These are phyloP conservation scores for Trichosporon asahii DNA, from an alignment of 1,284 basidiomycete genomes.

Conservation along the genomic window DNA sequence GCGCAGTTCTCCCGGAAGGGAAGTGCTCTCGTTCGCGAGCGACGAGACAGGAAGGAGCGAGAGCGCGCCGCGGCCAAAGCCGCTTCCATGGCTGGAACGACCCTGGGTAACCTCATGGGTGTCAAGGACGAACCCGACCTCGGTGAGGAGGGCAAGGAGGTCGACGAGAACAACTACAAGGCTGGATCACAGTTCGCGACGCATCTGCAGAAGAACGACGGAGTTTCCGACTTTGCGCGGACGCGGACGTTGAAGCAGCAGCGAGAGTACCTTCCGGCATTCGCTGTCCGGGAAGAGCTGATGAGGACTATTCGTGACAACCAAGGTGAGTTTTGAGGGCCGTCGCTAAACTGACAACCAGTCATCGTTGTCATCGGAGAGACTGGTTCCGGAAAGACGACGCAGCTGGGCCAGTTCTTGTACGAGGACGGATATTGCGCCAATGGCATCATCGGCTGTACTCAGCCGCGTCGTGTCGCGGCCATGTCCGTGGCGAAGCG, in stretches of 20 bases:
- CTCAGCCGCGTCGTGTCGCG: conserved; percentile 93
- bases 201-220: conserved; percentile 74
- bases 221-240: conserved; percentile 78
- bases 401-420: conserved; percentile 84
- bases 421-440: conserved; percentile 93
- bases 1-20: conserved; percentile 95
- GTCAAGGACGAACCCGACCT: conserved; percentile 82
- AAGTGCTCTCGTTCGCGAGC: conserved; percentile 86
- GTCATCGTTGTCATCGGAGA: conserved; percentile 92
- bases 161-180: conserved; percentile 71
- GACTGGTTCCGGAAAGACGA: conserved; percentile 93
- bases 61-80: conserved; percentile 92
- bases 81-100: conserved; percentile 85
- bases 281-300: conserved; percentile 92
- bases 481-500: conserved; percentile 99
- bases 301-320: conserved; percentile 89
- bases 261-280: conserved; percentile 93
- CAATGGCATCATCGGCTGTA: conserved; percentile 87
- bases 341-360: conserved; percentile 39
- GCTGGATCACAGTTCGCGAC: conserved; percentile 94
- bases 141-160: conserved; percentile 58
- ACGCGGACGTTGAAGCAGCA: conserved; percentile 87
- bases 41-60: conserved; percentile 90
- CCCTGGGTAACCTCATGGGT: conserved; percentile 94
- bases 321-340: conserved; percentile 63